A percentile compares a stretch with the other conserved stretches of the same genome.
These are phyloP conservation scores for Prunus kanzakura DNA, from an alignment of 306 rosid species.

Conservation along the genomic window DNA sequence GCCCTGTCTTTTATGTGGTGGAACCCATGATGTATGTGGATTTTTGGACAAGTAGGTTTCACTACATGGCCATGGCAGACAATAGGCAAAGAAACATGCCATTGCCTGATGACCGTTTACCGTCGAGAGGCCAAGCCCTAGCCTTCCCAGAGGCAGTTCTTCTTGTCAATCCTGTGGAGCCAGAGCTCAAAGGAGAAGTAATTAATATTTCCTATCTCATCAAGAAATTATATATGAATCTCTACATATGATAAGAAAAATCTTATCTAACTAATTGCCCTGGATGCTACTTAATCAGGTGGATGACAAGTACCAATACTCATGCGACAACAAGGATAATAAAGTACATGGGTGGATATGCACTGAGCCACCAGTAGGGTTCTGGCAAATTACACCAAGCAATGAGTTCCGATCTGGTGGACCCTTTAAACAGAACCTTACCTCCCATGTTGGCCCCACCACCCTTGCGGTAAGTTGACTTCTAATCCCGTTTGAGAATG, in stretches of 20 bases:
- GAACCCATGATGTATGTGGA: not conserved
- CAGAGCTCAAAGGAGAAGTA: constrained; percentile 44
- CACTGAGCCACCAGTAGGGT: constrained; percentile 32
- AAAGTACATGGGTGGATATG: constrained; percentile 48
- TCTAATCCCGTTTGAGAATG: not conserved
- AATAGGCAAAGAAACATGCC: constrained; percentile 45
- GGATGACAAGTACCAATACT: constrained; percentile 49
- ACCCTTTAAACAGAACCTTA: constrained; percentile 34
- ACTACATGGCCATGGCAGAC: constrained; percentile 42
- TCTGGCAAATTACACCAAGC: constrained; percentile 33
- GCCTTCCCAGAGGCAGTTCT: constrained; percentile 52
- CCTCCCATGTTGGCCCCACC: constrained; percentile 42
- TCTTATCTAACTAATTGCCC: no score
- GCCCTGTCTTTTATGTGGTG: no score
- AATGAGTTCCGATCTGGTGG: constrained; percentile 39
- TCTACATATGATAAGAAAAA: no score
- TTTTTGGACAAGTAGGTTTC: constrained; percentile 29
- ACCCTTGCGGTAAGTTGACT: constrained; percentile 16
- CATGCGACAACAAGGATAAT: constrained; percentile 35
- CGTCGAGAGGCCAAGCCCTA: constrained; percentile 39
- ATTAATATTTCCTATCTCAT: not conserved
- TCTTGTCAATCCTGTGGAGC: constrained; percentile 39
- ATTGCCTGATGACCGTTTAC: constrained; percentile 38
- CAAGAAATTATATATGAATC: no score
- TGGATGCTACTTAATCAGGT: constrained; percentile 11